These are phyloP conservation scores for Hanseniaspora lindneri DNA, from an alignment of 805 yeast species.

Conservation along the genomic window DNA sequence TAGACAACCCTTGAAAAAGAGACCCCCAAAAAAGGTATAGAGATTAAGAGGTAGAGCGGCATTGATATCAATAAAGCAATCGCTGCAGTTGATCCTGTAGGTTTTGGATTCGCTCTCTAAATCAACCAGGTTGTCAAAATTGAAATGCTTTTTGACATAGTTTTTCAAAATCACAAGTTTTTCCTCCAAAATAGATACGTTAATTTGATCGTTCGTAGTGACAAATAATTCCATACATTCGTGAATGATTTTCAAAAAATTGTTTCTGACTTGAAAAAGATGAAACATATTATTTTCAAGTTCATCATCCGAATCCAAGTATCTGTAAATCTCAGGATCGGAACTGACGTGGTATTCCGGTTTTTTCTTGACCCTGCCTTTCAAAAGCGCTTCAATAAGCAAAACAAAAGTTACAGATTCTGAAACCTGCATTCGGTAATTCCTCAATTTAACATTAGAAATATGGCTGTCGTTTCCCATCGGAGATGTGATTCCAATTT, in stretches of 20 bases:
- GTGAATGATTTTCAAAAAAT: not conserved
- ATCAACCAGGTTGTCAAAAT: not conserved
- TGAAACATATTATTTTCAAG: not conserved
- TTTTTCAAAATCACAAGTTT: not conserved
- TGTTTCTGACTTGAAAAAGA: not conserved
- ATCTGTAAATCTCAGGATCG: too few relatives aligned
- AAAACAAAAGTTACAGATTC: not conserved
- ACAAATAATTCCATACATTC: not conserved
- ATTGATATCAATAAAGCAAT: not conserved
- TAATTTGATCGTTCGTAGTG: not conserved
- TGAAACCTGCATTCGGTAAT: conserved; percentile 13
- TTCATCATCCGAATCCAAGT: not conserved
- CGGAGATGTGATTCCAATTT: conserved; percentile 28
- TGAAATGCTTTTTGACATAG: not conserved
- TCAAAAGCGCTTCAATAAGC: conserved; percentile 10
- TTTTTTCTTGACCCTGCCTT: conserved; percentile 3
- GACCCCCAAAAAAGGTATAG: not conserved
- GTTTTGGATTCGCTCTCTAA: not conserved
- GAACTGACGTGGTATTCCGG: not conserved
- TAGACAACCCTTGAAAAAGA: not conserved
- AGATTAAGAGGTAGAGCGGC: not conserved
- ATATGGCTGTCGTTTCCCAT: conserved; percentile 25
- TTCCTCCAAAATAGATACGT: not conserved
- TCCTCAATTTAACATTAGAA: conserved; percentile 9
- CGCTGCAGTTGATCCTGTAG: not conserved